These are phyloP conservation scores for Candida maris DNA, from an alignment of 805 yeast species.

Conservation along the genomic window DNA sequence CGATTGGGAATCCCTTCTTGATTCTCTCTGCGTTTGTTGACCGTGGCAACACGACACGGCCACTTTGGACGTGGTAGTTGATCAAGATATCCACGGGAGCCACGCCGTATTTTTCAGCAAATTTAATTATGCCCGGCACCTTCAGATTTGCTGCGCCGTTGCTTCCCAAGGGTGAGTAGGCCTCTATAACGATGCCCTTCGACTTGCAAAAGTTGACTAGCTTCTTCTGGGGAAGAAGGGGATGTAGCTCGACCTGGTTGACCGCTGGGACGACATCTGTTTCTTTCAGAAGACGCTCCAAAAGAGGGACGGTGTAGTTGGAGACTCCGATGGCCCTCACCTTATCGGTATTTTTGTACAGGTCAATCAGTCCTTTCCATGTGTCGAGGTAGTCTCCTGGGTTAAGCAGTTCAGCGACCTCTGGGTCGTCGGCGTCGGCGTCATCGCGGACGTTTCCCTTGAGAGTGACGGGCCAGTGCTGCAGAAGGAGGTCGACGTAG, in stretches of 20 bases:
- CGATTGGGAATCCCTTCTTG: slow-evolving; percentile 33
- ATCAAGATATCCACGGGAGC: slow-evolving; percentile 54
- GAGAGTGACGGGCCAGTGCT: slow-evolving; percentile 49
- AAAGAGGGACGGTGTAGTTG: slow-evolving; percentile 41
- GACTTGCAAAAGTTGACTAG: slow-evolving; percentile 36
- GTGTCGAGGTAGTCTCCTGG: slow-evolving; percentile 75
- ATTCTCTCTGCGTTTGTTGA: slow-evolving; percentile 68
- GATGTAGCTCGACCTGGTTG: slow-evolving; percentile 54
- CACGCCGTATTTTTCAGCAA: slow-evolving; percentile 55
- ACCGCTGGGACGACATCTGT: slow-evolving; percentile 49
- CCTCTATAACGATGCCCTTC: slow-evolving; percentile 41
- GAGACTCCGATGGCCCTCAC: slow-evolving; percentile 57
- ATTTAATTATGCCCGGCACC: slow-evolving; percentile 43
- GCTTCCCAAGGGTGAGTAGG: slow-evolving; percentile 64
- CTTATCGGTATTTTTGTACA: slow-evolving; percentile 50
- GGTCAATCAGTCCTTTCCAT: slow-evolving; percentile 66
- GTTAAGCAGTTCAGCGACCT: slow-evolving; percentile 58
- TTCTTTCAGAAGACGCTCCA: slow-evolving; percentile 39
- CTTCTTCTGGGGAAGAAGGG: slow-evolving; percentile 40
- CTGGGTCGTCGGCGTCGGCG: slow-evolving; percentile 38
- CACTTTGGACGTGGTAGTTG: slow-evolving; percentile 62
- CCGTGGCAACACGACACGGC: slow-evolving; percentile 63
- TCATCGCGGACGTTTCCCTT: slow-evolving; percentile 33
- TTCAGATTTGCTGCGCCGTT: slow-evolving; percentile 61
- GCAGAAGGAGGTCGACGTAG: slow-evolving; percentile 44